These are phyloP conservation scores for Septoria petroselini DNA, from an alignment of 2,329 filamentous ascomycete genomes.

Conservation along the genomic window DNA sequence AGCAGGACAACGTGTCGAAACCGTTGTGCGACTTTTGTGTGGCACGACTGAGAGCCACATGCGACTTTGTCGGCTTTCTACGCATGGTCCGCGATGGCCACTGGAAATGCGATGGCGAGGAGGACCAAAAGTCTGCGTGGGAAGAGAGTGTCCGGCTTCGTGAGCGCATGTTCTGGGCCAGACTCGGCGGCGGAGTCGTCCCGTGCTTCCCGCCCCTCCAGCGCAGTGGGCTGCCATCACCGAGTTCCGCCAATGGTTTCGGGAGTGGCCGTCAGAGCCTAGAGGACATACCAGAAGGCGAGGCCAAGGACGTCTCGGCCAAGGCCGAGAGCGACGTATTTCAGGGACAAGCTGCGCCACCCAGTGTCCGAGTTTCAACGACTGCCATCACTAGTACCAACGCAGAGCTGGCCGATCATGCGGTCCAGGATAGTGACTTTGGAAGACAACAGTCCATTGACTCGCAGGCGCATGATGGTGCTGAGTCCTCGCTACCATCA, in stretches of 20 bases:
- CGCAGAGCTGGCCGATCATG: conserved; percentile 10
- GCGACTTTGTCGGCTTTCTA: conserved; percentile 88
- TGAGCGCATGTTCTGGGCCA: conserved; percentile 96
- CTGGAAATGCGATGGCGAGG: conserved; percentile 77
- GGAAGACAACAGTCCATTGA: conserved; percentile 3
- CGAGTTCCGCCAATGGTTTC: conserved; percentile 15
- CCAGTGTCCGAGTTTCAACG: conserved; percentile 6
- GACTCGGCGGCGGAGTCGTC: conserved; percentile 86
- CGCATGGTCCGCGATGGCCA: conserved; percentile 90
- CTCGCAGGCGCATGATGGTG: conserved; percentile 15
- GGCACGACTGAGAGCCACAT: conserved; percentile 76
- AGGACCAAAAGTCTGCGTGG: conserved; percentile 85
- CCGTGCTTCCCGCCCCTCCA: conserved; percentile 50
- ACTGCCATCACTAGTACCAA: background rate
- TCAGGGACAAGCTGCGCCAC: background rate
- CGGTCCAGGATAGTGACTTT: background rate
- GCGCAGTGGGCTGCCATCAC: conserved; percentile 17
- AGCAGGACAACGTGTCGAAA: conserved; percentile 81
- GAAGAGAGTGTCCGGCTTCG: conserved; percentile 86
- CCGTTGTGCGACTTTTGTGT: conserved; percentile 88
- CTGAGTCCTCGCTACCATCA: conserved; percentile 9
- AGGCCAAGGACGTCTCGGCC: background rate
- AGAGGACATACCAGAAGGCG: conserved; percentile 26
- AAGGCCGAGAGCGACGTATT: conserved; percentile 2
- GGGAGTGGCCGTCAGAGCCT: conserved; percentile 22